Evolutionary conservation across 1,139 yeast genomes (phyloP), one percentile per base, ranked within the genome.

Genomic region (Blastobotrys arbuscula): DNA sequence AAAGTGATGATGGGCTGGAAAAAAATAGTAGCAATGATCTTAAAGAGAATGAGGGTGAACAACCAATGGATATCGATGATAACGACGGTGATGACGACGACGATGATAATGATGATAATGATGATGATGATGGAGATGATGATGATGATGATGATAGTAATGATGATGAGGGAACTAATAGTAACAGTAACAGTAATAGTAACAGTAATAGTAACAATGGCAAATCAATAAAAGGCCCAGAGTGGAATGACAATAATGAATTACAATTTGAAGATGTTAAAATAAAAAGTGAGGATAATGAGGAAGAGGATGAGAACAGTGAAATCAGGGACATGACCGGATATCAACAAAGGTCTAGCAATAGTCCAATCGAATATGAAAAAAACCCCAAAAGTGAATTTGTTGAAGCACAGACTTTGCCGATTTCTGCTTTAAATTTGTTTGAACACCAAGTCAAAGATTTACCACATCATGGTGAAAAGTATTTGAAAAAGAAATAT

Each of bases 381-480:
- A 81, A 79, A 55, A 84, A 84, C 60, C 94, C 95, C 0, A 84
- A 84, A 57, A 77, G 87, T 0, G 94, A 85, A 63, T 85, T 82
- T 62, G 94, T 85, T 2, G 72, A 80, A 1, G 73, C 86, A 0
- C 94, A 85, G 61, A 78, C 86, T 0, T 68, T 86, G 41, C 87
- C 95, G 0, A 73, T 78, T 2, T 79, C 83, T 2, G 88, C 90
- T 0, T 68, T 87, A 47, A 90, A 89, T 0, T 68, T 87, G 35
- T 86, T 79, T 57, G 76, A 80, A 7, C 90, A 84, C 47, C 75
- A 76, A 39, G 68, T 66, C 30, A 66, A 79, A 39, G 77, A 77
- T 0, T 62, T 76, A 30, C 81, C 77, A 52, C 71, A 76, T 7
- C 69, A 70, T 5, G 89, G 88, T 8, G 82, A 80, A 49, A 95